Conservation (phyloP, 75 land plant species). For the Cunninghamia lanceolata region DNA sequence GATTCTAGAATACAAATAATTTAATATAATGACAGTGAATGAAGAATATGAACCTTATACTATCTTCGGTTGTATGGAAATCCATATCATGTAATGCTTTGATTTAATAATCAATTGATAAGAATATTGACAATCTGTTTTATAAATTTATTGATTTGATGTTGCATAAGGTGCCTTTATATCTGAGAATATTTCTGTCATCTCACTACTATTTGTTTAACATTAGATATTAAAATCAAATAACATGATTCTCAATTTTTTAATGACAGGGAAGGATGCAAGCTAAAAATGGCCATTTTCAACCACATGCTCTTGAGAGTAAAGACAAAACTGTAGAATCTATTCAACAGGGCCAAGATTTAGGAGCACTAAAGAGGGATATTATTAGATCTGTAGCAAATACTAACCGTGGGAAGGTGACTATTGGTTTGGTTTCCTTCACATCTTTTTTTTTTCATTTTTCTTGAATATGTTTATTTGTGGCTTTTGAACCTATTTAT, state of each 20-base stretch:
- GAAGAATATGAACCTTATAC: not conserved
- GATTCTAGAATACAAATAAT: not conserved
- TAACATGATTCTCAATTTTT: not conserved
- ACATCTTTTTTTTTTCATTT: not conserved
- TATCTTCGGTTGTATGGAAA: not conserved
- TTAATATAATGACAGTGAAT: not conserved
- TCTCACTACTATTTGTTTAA: not conserved
- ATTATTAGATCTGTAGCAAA: conserved; percentile 35
- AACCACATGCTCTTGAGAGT: not conserved
- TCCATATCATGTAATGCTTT: not conserved
- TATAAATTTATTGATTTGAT: not conserved
- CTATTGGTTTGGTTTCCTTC: conserved; percentile 16
- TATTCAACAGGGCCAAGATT: not conserved
- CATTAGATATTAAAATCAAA: not conserved
- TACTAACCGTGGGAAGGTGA: conserved; percentile 49
- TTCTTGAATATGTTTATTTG: not conserved
- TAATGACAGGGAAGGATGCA: not conserved
- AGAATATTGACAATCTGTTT: not conserved
- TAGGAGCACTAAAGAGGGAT: conserved; percentile 26
- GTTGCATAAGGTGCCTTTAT: not conserved
- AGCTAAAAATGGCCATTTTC: not conserved
- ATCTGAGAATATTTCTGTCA: not conserved
- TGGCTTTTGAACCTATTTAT: not conserved
- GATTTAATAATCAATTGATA: not conserved
- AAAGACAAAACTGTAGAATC: not conserved